Base-by-base conservation (phyloP, 768 basidiomycete genomes). In the Leccinum boreale region DNA sequence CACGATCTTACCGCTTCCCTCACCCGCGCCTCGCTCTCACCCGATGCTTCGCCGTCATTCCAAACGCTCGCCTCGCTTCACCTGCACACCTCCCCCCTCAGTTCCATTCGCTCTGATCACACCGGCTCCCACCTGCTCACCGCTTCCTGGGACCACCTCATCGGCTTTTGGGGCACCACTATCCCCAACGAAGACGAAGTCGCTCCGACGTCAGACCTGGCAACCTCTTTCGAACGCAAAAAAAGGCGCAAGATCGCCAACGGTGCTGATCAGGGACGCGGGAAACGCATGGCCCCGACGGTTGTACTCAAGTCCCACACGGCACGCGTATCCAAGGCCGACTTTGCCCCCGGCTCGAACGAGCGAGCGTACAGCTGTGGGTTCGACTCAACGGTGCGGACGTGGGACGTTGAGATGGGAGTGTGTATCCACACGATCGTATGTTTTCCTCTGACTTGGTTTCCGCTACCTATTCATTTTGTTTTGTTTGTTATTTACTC, bases 361-460 rank as follows among this genome's bases (percentile, higher is more conserved):
- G 53, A 67, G 52, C 59, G 73, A 56, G 94, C 86, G 28, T 84
- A 85, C 60, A 92, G 90, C 63, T 88, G 87, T 66, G 90, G 92
- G 0, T 92, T 92, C 67, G 95, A 97, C 73, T 96, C 94, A 28
- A 92, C 92, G 0, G 85, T 98, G 5, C 79, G 93, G 23, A 76
- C 80, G 2, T 99, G 96, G 96, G 93, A 97, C 66, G 77, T 88
- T 3, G 89, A 92, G 63, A 80, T 77, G 39, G 92, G 89, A 3
- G 73, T 92, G 5, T 93, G 89, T 58, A 76, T 79, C 0, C 70
- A 81, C 46, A 91, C 89, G 1, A 84, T 90, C 47, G 90, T 92
- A 62, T 54, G 62, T 49, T 33, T 58, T 21, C 17, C 19, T 10
- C 9, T 8, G 14, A 23, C 7, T 50, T 6, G 12, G 26, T 11